Conservation (phyloP, 345 rosid genomes). For the Corchorus olitorius region DNA sequence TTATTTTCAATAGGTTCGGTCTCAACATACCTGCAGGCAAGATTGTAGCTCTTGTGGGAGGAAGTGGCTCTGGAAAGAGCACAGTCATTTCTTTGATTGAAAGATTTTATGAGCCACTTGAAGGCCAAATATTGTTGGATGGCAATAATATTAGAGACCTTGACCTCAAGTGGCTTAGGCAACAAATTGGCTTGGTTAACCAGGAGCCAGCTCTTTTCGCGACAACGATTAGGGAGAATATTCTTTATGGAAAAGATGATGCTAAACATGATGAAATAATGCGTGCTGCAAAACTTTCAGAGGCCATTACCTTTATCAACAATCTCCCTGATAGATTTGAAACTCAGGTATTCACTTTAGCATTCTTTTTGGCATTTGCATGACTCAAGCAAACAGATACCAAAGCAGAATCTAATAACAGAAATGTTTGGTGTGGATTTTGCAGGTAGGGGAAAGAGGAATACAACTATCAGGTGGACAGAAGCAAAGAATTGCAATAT, state of each 20-base stretch:
- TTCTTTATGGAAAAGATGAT: conserved; percentile 83
- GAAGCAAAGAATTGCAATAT: conserved; percentile 90
- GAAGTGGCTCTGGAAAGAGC: conserved; percentile 97
- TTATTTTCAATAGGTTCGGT: conserved; percentile 58
- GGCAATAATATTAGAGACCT: conserved; percentile 60
- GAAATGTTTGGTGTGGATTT: not conserved
- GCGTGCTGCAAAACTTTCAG: conserved; percentile 86
- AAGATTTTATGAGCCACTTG: conserved; percentile 82
- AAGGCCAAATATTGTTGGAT: conserved; percentile 68
- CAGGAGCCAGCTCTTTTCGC: conserved; percentile 97
- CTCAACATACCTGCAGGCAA: conserved; percentile 78
- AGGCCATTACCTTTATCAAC: conserved; percentile 75
- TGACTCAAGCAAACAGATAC: too few species aligned
- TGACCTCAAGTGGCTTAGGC: conserved; percentile 85
- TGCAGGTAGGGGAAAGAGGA: conserved; percentile 94
- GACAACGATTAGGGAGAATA: conserved; percentile 77
- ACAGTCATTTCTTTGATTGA: conserved; percentile 90
- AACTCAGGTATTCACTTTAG: conserved; percentile 73
- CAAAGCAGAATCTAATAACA: not conserved
- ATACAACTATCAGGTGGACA: conserved; percentile 95
- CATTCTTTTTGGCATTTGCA: too few species aligned
- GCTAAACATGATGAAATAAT: conserved; percentile 71
- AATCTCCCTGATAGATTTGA: conserved; percentile 93
- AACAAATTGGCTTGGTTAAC: conserved; percentile 86
- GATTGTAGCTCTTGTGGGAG: conserved; percentile 92